Evolutionary conservation across 257 asterid species (phyloP), one percentile per base, ranked within the genome.

Genomic region (Nicotiana obtusifolia): DNA sequence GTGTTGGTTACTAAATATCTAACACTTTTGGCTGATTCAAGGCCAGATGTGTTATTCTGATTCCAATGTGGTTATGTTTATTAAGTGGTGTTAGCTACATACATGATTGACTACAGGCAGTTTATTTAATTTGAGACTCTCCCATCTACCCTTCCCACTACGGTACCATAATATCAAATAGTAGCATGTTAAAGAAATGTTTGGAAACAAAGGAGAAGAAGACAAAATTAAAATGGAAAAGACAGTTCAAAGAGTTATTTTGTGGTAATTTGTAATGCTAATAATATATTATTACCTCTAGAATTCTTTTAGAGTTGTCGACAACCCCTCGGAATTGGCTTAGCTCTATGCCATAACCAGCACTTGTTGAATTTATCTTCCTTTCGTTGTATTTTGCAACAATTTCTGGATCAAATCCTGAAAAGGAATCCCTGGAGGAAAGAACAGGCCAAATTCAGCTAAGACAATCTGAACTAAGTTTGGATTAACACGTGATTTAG

Each of bases 321-420:
- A 93, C 94, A 15, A 87, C 91, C 56, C 97, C 98, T 76, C 98
- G 83, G 28, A 92, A 91, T 7, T 86, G 90, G 89, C 91, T 90
- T 83, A 91, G 8, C 24, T 90, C 91, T 37, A 93, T 88, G 64
- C 91, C 83, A 80, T 85, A 93, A 16, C 88, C 88, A 22, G 81
- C 35, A 28, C 92, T 86, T 22, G 91, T 84, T 49, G 85, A 66
- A 24, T 7, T 85, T 35, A 92, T 91, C 89, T 86, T 93, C 89
- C 91, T 92, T 66, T 92, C 98, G 2, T 89, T 83, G 66, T 81
- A 92, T 76, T 86, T 90, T 17, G 95, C 90, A 65, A 93, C 92
- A 11, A 57, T 79, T 76, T 91, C 92, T 31, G 88, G 90, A 81
- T 91, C 94, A 79, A 92, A 93, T 44, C 86, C 88, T 14, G 95